Evolutionary conservation across 2,329 filamentous ascomycete species (phyloP).

Genomic region (Alternaria arbusti): DNA sequence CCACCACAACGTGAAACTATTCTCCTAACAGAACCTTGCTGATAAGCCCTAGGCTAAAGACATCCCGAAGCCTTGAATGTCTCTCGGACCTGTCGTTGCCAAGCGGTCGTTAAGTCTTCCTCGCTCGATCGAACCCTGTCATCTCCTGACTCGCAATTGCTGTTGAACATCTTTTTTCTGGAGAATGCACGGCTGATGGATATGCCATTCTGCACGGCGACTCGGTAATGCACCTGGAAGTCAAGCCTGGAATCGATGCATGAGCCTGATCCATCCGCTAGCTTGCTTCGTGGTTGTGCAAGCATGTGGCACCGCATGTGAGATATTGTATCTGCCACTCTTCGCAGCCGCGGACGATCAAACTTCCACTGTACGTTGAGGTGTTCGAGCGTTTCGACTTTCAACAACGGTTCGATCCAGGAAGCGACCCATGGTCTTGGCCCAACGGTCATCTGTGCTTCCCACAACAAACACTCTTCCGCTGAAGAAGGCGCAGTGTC

Average conservation of each 20-base stretch:
- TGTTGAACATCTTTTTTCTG: background rate
- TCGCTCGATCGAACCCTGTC: background rate
- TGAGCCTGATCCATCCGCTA: background rate
- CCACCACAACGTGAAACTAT: background rate
- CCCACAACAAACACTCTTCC: slow-evolving; percentile 18
- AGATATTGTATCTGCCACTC: slow-evolving; percentile 19
- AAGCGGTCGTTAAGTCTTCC: background rate
- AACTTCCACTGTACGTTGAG: slow-evolving; percentile 25
- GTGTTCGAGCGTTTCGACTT: slow-evolving; percentile 17
- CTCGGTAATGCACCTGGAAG: slow-evolving; percentile 5
- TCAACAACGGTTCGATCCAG: slow-evolving; percentile 27
- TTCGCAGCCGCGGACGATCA: slow-evolving; percentile 16
- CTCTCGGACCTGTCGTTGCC: slow-evolving; percentile 3
- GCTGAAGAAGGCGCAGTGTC: slow-evolving; percentile 9
- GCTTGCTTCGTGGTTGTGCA: background rate
- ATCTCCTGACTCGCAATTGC: background rate
- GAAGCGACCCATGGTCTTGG: slow-evolving; percentile 14
- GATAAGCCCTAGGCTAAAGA: background rate
- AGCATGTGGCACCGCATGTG: slow-evolving; percentile 24
- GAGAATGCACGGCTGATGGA: background rate
- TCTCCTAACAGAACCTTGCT: background rate
- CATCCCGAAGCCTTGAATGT: slow-evolving; percentile 2
- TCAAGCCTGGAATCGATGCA: background rate
- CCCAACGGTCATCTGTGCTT: slow-evolving; percentile 8
- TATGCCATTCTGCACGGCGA: background rate